A percentile compares a stretch with the other conserved stretches of the same genome.
phyloP scores from a whole-genome alignment of 768 basidiomycete species.

The Trametes maxima region DNA sequence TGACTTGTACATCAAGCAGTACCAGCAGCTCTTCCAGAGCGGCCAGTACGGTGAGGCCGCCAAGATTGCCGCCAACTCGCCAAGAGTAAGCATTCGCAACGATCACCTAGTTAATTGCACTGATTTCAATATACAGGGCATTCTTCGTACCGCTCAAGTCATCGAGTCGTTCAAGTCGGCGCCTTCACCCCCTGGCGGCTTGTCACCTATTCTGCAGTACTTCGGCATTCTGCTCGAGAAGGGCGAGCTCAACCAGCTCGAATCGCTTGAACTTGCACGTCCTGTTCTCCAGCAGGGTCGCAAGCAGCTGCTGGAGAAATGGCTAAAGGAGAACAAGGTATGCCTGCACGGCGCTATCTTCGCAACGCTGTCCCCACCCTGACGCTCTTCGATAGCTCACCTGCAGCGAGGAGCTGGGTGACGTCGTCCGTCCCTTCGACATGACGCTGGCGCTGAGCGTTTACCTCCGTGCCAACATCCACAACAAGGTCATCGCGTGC shows the following conservation, averaged over 20 bases:
- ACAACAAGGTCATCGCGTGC: slow-evolving; percentile 98
- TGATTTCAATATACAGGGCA: slow-evolving; percentile 59
- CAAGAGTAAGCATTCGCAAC: slow-evolving; percentile 52
- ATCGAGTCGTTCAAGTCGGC: slow-evolving; percentile 98
- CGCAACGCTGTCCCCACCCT: neutral
- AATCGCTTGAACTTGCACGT: slow-evolving; percentile 93
- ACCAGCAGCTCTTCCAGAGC: slow-evolving; percentile 84
- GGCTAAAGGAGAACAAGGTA: slow-evolving; percentile 99
- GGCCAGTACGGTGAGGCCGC: slow-evolving; percentile 94
- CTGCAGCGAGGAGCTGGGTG: slow-evolving; percentile 97
- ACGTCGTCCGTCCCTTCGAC: slow-evolving; percentile 92
- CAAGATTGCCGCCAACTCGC: slow-evolving; percentile 97
- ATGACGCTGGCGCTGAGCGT: slow-evolving; percentile 98
- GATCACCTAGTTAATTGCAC: neutral
- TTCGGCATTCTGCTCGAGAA: slow-evolving; percentile 99
- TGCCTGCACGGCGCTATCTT: slow-evolving; percentile 7
- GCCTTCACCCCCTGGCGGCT: slow-evolving; percentile 84
- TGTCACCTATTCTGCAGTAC: slow-evolving; percentile 97
- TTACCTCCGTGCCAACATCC: slow-evolving; percentile 95
- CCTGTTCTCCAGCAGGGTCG: slow-evolving; percentile 95
- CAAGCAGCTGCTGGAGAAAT: slow-evolving; percentile 97
- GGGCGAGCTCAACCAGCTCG: slow-evolving; percentile 95
- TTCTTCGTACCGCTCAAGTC: slow-evolving; percentile 90
- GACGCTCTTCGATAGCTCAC: slow-evolving; percentile 64
- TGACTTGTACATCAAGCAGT: slow-evolving; percentile 93